phyloP scores from a whole-genome alignment of 441 rosid species.

The Pelargonium myrrhifolium region DNA sequence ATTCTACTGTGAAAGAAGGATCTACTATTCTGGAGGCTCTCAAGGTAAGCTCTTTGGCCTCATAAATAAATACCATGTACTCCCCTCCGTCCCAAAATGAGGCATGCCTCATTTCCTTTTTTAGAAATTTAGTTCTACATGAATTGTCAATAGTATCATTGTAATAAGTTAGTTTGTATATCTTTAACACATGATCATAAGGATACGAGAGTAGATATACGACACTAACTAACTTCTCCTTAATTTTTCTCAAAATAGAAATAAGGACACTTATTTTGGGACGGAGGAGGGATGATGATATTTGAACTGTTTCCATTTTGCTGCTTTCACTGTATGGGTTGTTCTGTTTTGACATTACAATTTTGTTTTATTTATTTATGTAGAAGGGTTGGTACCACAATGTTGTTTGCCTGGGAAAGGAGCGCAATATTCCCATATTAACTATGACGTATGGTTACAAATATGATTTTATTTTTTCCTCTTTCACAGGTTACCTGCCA shows the following conservation, averaged over 20 bases:
- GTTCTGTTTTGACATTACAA: not conserved
- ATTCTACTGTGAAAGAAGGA: conserved; percentile 31
- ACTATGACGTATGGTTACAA: conserved; percentile 63
- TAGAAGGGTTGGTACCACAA: conserved; percentile 72
- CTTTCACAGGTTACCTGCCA: no score
- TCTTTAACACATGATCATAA: no score
- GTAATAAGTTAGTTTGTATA: no score
- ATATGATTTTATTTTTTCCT: not conserved
- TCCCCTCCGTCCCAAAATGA: no score
- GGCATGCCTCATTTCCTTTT: not conserved
- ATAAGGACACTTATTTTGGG: no score
- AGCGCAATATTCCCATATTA: conserved; percentile 49
- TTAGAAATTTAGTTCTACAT: not conserved
- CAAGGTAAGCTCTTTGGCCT: conserved; percentile 37
- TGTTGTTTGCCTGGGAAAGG: conserved; percentile 66
- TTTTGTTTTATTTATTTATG: conserved; percentile 13
- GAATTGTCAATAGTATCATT: not conserved
- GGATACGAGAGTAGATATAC: no score
- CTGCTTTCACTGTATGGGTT: not conserved
- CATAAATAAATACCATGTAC: not conserved
- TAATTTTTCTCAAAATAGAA: no score
- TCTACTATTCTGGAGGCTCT: conserved; percentile 48
- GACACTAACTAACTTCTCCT: no score
- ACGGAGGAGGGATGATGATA: no score
- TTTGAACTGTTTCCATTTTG: not conserved